Conservation (phyloP, 2,329 filamentous ascomycete species). For the Neopestalotiopsis rosae region DNA sequence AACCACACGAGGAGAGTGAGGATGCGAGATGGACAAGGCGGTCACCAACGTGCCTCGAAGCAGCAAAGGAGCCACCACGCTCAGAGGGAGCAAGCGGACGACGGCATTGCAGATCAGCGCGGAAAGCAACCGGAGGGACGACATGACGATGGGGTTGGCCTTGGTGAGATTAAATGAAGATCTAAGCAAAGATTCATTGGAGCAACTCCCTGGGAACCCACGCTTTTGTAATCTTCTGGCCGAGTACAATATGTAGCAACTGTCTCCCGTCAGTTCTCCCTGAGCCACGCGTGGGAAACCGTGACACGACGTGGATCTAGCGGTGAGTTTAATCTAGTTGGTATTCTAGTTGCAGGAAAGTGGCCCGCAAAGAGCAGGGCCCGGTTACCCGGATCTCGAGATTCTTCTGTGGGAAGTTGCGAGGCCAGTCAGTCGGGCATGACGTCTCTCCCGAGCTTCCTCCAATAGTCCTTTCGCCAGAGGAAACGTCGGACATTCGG, state of each 20-base stretch:
- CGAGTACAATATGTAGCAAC: background rate
- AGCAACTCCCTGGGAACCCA: background rate
- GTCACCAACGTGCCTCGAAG: background rate
- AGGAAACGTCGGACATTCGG: background rate
- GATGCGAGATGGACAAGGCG: background rate
- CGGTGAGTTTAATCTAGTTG: conserved; percentile 10
- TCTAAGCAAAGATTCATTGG: background rate
- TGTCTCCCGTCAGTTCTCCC: background rate
- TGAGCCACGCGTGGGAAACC: background rate
- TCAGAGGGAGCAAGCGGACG: background rate
- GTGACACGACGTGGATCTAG: conserved; percentile 10
- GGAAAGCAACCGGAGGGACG: background rate
- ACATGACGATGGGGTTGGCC: background rate
- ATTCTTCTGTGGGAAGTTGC: background rate
- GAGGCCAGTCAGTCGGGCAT: background rate
- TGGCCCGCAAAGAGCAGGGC: background rate
- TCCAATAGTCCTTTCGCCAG: background rate
- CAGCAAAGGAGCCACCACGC: background rate
- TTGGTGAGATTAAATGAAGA: background rate
- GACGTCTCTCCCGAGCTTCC: background rate
- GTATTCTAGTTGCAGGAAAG: conserved; percentile 10
- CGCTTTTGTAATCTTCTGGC: background rate
- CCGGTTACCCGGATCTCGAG: background rate
- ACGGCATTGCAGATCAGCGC: background rate
- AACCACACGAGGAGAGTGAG: background rate